Conservation (phyloP, 441 rosid species). For the Melastoma candidum region DNA sequence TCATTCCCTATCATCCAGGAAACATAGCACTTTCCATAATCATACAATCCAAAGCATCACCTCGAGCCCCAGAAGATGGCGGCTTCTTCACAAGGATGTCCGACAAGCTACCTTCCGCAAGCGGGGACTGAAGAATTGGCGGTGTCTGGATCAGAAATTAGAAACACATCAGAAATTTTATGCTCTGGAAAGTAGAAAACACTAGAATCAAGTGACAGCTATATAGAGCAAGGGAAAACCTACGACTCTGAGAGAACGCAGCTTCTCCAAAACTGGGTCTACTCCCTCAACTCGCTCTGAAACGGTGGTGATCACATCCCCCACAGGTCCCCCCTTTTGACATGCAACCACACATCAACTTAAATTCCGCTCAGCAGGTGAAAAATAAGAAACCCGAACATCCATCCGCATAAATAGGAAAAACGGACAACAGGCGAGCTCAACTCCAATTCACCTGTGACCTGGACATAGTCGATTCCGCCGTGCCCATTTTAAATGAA, state of each 20-base stretch:
- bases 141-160: conserved; percentile 34
- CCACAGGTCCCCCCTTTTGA: conserved; percentile 20
- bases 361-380: neutral
- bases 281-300: conserved; percentile 48
- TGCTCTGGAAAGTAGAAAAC: no score
- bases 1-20: neutral
- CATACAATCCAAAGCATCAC: conserved; percentile 21
- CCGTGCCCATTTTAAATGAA: conserved; percentile 33
- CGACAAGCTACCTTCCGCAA: conserved; percentile 75
- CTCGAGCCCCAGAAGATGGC: conserved; percentile 42
- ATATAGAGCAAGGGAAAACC: conserved; percentile 10
- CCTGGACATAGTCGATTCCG: conserved; percentile 31
- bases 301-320: conserved; percentile 72
- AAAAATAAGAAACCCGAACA: neutral
- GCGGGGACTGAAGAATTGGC: conserved; percentile 67
- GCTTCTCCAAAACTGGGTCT: conserved; percentile 69
- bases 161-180: no score
- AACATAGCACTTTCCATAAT: conserved; percentile 1
- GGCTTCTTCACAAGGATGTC: conserved; percentile 86
- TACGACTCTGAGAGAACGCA: conserved; percentile 71
- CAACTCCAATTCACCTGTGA: conserved; percentile 24
- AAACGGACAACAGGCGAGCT: neutral
- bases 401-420: neutral
- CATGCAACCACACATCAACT: neutral
- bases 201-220: neutral